Evolutionary conservation across 768 basidiomycete species (phyloP), one percentile per base, ranked within the genome.

Genomic region (Neoboletus magnificus): DNA sequence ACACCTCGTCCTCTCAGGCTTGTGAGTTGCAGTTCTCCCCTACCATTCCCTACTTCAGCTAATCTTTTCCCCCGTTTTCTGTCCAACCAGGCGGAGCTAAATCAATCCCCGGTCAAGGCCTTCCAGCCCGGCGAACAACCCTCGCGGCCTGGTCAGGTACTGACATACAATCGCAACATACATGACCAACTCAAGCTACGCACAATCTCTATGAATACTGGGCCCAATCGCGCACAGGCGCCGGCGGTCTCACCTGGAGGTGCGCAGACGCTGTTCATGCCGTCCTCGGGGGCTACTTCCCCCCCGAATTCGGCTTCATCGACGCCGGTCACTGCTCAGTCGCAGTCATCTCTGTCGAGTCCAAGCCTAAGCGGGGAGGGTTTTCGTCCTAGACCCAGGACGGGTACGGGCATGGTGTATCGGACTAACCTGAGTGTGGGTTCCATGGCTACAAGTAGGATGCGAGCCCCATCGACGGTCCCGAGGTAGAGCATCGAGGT

Each of bases 371-470:
- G 35, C 39, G 57, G 48, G 20, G 69, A 66, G 33, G 29, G 62
- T 47, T 60, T 64, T 4, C 71, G 74, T 16, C 82, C 81, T 20
- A 79, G 72, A 58, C 84, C 86, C 11, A 70, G 86, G 29, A 86
- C 81, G 11, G 85, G 85, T 7, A 84, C 85, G 12, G 85, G 85
- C n/a, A 87, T 87, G 85, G 70, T 75, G 36, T 87, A 87, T 62
- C 75, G 80, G 43, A 80, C 73, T 36, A 69, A 66, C 32, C 32
- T 69, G 47, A 55, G 54, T 33, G 55, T 54, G 22, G 48, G 42
- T 16, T 44, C 63, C 29, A 49, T 45, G 13, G 46, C 75, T 68
- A 69, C 75, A 66, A 64, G 62, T 15, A 68, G 64, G 18, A 81
- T 80, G 71, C 76, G 72, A 13, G 74, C 74, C 10, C 67, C 71